These are phyloP conservation scores for Didymella pinodella DNA, from an alignment of 2,329 filamentous ascomycete genomes.

Conservation along the genomic window DNA sequence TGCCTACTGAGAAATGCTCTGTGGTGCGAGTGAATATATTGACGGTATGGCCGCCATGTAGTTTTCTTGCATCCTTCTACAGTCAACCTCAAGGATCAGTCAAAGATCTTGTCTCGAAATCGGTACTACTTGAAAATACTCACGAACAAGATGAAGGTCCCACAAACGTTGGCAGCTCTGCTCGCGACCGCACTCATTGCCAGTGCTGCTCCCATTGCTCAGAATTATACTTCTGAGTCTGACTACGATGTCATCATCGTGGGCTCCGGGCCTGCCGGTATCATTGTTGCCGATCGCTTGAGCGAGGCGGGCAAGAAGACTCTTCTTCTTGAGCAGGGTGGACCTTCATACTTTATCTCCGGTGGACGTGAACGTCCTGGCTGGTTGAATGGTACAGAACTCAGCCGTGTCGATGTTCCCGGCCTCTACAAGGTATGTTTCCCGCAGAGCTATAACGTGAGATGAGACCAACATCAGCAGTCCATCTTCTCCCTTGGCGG, in stretches of 20 bases:
- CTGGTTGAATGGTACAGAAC: conserved; percentile 58
- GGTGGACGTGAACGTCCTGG: conserved; percentile 58
- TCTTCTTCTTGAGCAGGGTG: conserved; percentile 62
- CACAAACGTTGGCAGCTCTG: conserved; percentile 23
- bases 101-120: conserved; percentile 2
- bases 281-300: conserved; percentile 61
- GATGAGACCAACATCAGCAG: conserved; percentile 1
- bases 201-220: conserved; percentile 12
- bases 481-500: conserved; percentile 57
- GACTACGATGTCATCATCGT: conserved; percentile 38
- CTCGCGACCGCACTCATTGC: conserved; percentile 20
- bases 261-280: conserved; percentile 61
- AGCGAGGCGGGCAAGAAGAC: conserved; percentile 62
- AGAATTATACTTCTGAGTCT: conserved; percentile 14
- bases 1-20: not conserved
- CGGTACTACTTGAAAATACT: conserved; percentile 2
- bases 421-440: conserved; percentile 54
- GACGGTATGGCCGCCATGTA: conserved; percentile 5
- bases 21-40: conserved; percentile 16
- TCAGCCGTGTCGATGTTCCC: conserved; percentile 63
- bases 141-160: conserved; percentile 19
- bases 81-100: conserved; percentile 11
- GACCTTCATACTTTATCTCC: conserved; percentile 59
- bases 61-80: conserved; percentile 2
- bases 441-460: no score